These are phyloP conservation scores for Kodamaea derodonti DNA, from an alignment of 1,139 yeast species.

Conservation along the genomic window DNA sequence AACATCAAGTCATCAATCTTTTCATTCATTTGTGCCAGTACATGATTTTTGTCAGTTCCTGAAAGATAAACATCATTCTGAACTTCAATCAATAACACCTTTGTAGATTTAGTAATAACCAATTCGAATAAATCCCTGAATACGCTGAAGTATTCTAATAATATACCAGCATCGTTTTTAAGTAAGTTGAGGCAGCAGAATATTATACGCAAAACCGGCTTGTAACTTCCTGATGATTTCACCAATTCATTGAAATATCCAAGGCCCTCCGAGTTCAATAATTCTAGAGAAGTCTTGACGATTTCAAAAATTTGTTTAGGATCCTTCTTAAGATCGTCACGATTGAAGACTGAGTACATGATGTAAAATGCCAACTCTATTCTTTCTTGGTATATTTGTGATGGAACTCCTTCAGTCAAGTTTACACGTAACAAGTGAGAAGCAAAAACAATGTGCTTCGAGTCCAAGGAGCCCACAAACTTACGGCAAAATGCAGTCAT, in stretches of 20 bases:
- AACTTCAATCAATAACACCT: conserved; percentile 50
- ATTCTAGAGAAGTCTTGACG: conserved; percentile 36
- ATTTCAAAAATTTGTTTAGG: conserved; percentile 34
- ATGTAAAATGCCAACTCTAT: conserved; percentile 69
- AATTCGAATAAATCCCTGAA: conserved; percentile 54
- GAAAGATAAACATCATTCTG: conserved; percentile 50
- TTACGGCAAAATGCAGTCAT: conserved; percentile 58
- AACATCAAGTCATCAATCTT: conserved; percentile 63
- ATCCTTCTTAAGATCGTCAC: conserved; percentile 20
- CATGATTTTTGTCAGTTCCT: conserved; percentile 28
- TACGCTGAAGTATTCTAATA: conserved; percentile 48
- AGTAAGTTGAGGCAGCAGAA: conserved; percentile 47
- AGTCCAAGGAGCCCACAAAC: conserved; percentile 29
- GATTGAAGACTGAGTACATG: conserved; percentile 42
- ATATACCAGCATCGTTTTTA: conserved; percentile 34
- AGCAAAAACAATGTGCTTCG: conserved; percentile 42
- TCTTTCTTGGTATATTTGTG: conserved; percentile 53
- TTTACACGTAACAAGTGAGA: conserved; percentile 50
- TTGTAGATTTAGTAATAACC: conserved; percentile 58
- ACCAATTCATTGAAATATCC: conserved; percentile 41
- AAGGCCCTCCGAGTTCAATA: conserved; percentile 45
- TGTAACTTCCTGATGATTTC: conserved; percentile 30
- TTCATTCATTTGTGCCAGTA: conserved; percentile 30
- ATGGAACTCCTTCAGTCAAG: conserved; percentile 50
- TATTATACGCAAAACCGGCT: conserved; percentile 59